These are phyloP conservation scores for Rhodotorula sp. DNA, from an alignment of 1,284 basidiomycete genomes.

Conservation along the genomic window DNA sequence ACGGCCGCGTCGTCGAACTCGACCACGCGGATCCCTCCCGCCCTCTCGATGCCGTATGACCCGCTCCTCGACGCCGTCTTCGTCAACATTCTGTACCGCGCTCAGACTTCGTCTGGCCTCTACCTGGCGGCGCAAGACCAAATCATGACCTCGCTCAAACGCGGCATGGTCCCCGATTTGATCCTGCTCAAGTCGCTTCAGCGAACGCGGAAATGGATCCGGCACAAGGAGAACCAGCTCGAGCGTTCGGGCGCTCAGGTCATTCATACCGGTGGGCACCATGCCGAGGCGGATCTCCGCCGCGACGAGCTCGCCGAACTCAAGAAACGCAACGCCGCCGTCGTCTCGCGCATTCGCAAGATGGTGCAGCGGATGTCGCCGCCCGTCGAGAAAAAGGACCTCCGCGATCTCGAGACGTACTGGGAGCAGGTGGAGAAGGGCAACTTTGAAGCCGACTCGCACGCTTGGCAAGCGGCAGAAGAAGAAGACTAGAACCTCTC, in stretches of 20 bases:
- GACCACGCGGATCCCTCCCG: background rate
- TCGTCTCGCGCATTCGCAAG: constrained; percentile 2
- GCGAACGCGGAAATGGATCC: constrained; percentile 15
- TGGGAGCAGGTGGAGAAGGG: constrained; percentile 2
- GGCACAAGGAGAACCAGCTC: constrained; percentile 17
- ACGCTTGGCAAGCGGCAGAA: background rate
- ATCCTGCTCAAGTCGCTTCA: constrained; percentile 8
- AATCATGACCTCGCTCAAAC: constrained; percentile 11
- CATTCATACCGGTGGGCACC: background rate
- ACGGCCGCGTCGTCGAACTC: background rate
- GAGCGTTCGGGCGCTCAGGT: background rate
- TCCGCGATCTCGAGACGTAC: constrained; percentile 4
- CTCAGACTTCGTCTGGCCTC: constrained; percentile 1
- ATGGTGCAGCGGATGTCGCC: constrained; percentile 2
- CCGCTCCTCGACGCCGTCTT: constrained; percentile 35
- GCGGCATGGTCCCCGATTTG: constrained; percentile 30
- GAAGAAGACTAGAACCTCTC: background rate
- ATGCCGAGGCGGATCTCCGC: background rate
- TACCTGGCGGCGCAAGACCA: constrained; percentile 17
- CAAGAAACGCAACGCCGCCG: constrained; percentile 5
- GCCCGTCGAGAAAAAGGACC: background rate
- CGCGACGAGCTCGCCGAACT: background rate
- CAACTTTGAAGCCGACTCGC: background rate
- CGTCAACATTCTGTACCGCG: constrained; percentile 33
- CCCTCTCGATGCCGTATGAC: constrained; percentile 21